Base-by-base conservation (phyloP, 2,329 filamentous ascomycete genomes). In the Paramyrothecium roridum region DNA sequence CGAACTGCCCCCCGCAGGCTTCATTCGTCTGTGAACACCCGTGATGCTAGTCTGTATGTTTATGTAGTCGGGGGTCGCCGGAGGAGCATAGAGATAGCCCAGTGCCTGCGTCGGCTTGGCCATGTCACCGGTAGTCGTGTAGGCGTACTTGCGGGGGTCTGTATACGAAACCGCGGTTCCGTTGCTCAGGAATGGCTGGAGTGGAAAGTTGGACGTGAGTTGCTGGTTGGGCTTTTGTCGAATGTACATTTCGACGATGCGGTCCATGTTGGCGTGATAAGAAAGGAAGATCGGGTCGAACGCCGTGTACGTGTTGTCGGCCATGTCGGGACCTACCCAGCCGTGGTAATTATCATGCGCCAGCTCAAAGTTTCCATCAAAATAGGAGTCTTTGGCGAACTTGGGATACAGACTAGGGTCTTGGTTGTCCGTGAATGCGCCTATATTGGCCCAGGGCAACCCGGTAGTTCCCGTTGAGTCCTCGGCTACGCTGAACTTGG, bases 211-310 rank as follows among this genome's bases (percentile, higher is more conserved):
- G 17, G 56, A 55, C 7, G 53, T 55, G 19, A 48, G 55, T 37
- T 55, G 56, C 19, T 30, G 52, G 13, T 50, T 43, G 10, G 53
- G 53, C 13, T 57, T 50, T 20, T 47, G 34, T 2, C 55, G 46
- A 17, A 57, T 54, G 47, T 52, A 53, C 2, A 50, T 46, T 19
- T 30, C 50, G 4, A 53, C 53, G 6, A 55, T 13, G 12, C 56
- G 56, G 40, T 55, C 56, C 56, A 57, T 57, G 30, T 57, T 53
- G 26, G 56, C 55, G 37, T 57, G 55, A 40, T 57, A 57, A 7
- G 55, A 57, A 37, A 57, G 55, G n/a, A 57, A 57, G 40, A 57
- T 55, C 8, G 53, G 56, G 20, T 57, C 56, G 20, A 55, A 51
- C 13, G 40, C 50, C 7, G 53, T 55, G 19, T 53, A 53, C 11